Conservation (phyloP, 2,329 filamentous ascomycete genomes). For the Aspergillus aculeatinus region DNA sequence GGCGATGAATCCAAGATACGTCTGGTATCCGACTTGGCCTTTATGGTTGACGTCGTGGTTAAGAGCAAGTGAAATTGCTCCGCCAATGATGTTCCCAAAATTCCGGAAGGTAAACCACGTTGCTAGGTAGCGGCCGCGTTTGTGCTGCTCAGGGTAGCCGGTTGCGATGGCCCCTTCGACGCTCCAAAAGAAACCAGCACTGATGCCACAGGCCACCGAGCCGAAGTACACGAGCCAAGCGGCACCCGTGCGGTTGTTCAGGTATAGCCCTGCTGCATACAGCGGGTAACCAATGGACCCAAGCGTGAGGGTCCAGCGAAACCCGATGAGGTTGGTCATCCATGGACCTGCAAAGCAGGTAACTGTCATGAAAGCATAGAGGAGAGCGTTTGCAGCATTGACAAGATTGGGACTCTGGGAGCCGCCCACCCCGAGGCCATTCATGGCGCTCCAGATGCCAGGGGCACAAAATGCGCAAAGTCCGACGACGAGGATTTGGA, state of each 20-base stretch:
- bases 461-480: conserved; percentile 44
- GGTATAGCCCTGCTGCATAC: conserved; percentile 24
- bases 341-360: conserved; percentile 44
- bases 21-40: conserved; percentile 28
- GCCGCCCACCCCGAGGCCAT: conserved; percentile 45
- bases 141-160: conserved; percentile 36
- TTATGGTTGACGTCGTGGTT: conserved; percentile 42
- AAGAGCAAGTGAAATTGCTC: conserved; percentile 51
- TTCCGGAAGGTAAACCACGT: conserved; percentile 46
- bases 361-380: conserved; percentile 48
- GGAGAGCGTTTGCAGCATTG: conserved; percentile 48
- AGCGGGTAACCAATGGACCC: conserved; percentile 46
- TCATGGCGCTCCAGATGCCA: conserved; percentile 48
- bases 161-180: conserved; percentile 44
- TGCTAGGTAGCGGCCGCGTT: conserved; percentile 26
- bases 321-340: conserved; percentile 19
- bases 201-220: conserved; percentile 39
- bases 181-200: conserved; percentile 45
- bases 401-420: conserved; percentile 43
- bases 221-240: conserved; percentile 27
- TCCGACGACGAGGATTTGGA: conserved; percentile 42
- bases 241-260: no score
- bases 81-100: conserved; percentile 50
- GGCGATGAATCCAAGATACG: conserved; percentile 49
- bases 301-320: conserved; percentile 41